Evolutionary conservation across 2,329 filamentous ascomycete genomes (phyloP), one percentile per base, ranked within the genome.

Genomic region (Neurospora sp.): DNA sequence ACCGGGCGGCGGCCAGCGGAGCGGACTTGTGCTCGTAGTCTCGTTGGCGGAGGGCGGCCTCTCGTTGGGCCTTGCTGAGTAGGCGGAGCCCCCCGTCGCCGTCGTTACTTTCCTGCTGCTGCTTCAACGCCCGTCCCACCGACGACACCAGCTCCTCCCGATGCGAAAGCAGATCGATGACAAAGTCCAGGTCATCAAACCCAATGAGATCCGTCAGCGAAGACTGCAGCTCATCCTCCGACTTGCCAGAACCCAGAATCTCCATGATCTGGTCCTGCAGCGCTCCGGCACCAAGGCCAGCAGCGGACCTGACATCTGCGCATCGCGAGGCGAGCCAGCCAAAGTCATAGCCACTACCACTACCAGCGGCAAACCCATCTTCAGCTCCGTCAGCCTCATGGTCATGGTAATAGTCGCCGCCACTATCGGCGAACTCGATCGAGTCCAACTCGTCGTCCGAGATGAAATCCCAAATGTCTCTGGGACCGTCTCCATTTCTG

Each of bases 401-500:
- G 57, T 85, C 81, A 19, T 75, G 70, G 52, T 76, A 73, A 39
- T 75, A 72, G 66, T 83, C 74, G 75, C 80, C 38, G 75, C 80
- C 38, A 82, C 82, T 72, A 81, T 85, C 73, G 10, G 52, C 6
- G 77, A 84, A 72, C 78, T 83, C 73, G 46, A 83, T 80, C 36
- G 87, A 85, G 66, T 90, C 86, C 38, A 88, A 81, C 72, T 92
- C 91, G 74, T 88, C 90, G 76, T 94, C 91, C 71, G 90, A 93
- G 76, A 97, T 92, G 70, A 96, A 89, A 78, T 97, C 94, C 95
- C 95, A 97, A 10, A 97, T 89, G 80, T 97, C 93, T 70, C 95
- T 91, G 5, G 88, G 87, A 19, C 86, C 88, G 62, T 86, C 88
- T 5, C 87, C 87, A 2, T 83, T 67, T 17, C 52, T 62, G 3